Conservation (phyloP, 164 flowering plant species). For the Santalum album region DNA sequence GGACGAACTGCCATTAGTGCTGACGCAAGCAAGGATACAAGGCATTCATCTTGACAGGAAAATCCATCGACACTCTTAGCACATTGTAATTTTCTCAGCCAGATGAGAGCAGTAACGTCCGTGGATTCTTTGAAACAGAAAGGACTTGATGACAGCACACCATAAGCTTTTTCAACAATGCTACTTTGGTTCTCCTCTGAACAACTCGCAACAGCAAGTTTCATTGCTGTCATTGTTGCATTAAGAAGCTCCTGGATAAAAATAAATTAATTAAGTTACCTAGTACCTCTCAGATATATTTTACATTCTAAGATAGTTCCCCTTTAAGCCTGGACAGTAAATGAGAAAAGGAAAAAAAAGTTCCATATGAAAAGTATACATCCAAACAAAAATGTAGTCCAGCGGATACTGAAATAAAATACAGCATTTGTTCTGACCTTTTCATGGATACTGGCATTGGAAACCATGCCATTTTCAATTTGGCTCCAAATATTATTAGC, state of each 20-base stretch:
- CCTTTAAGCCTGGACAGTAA: background rate
- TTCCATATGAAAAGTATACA: background rate
- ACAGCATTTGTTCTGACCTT: slow-evolving; percentile 30
- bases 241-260: slow-evolving; percentile 55
- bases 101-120: slow-evolving; percentile 8
- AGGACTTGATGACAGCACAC: slow-evolving; percentile 32
- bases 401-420: too few relatives aligned
- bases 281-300: too few relatives aligned
- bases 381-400: background rate
- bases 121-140: slow-evolving; percentile 22
- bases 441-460: slow-evolving; percentile 16
- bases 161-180: slow-evolving; percentile 51
- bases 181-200: slow-evolving; percentile 46
- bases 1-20: slow-evolving; percentile 63
- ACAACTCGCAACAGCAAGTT: slow-evolving; percentile 51
- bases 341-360: slow-evolving; percentile 1
- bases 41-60: slow-evolving; percentile 53
- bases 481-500: slow-evolving; percentile 44
- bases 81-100: slow-evolving; percentile 16
- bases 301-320: background rate
- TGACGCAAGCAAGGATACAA: slow-evolving; percentile 69
- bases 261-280: slow-evolving; percentile 3
- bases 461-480: slow-evolving; percentile 27
- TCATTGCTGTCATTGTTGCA: slow-evolving; percentile 56
- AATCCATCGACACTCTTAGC: slow-evolving; percentile 14